These are phyloP conservation scores for Colletotrichum coccodes DNA, from an alignment of 2,329 filamentous ascomycete species.

Conservation along the genomic window DNA sequence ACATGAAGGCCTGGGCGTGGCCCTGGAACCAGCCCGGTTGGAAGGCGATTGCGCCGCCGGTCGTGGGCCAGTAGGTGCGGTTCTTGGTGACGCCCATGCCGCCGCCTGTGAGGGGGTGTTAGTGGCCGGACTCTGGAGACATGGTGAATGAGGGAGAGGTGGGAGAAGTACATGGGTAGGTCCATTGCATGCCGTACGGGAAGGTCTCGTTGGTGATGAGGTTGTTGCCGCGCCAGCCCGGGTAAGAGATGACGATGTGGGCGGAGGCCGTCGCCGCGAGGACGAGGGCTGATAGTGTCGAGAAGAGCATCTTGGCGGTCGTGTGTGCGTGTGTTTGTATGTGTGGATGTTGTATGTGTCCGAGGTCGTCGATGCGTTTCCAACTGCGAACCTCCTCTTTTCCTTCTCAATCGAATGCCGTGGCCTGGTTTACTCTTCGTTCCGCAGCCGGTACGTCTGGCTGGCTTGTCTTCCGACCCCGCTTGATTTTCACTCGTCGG, in stretches of 20 bases:
- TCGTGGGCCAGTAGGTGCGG: conserved; percentile 90
- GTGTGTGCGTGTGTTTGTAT: conserved; percentile 1
- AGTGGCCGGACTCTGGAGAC: conserved; percentile 3
- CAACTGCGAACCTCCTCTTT: background rate
- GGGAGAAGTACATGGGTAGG: conserved; percentile 81
- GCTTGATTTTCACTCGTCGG: background rate
- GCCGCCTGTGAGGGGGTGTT: conserved; percentile 70
- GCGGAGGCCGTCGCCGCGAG: conserved; percentile 64
- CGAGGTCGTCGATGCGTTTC: background rate
- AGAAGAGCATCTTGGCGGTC: conserved; percentile 55
- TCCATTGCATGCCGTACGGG: conserved; percentile 95
- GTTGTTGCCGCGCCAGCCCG: conserved; percentile 88
- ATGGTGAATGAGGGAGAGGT: background rate
- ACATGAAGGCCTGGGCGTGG: conserved; percentile 83
- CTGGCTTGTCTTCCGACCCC: background rate
- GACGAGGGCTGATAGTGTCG: conserved; percentile 54
- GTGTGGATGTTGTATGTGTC: background rate
- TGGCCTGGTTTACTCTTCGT: background rate
- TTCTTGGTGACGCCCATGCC: conserved; percentile 82
- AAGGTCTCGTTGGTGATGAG: conserved; percentile 81
- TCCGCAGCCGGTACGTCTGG: background rate
- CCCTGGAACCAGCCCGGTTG: conserved; percentile 98
- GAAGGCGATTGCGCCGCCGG: conserved; percentile 86
- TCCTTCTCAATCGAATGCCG: background rate
- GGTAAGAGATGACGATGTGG: conserved; percentile 89